A percentile compares a stretch with the other conserved stretches of the same genome.
Conservation (phyloP, 164 flowering plant genomes). For the Chimonanthus praecox region DNA sequence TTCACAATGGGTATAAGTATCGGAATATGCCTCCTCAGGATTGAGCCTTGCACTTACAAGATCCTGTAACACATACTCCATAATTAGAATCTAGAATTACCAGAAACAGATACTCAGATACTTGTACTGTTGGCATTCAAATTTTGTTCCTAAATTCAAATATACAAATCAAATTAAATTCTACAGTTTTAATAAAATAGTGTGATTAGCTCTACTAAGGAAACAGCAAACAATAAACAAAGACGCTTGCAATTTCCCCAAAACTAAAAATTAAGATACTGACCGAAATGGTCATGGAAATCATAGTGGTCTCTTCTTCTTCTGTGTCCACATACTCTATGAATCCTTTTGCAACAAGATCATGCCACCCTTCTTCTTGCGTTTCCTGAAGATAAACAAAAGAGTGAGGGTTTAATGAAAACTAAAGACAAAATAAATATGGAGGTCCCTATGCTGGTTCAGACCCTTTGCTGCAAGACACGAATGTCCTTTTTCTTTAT, state of each 20-base stretch:
- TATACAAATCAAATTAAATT: too few relatives aligned
- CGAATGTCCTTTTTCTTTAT: constrained; percentile 85
- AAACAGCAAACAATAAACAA: background rate
- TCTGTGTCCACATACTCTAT: constrained; percentile 95
- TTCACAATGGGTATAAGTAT: constrained; percentile 93
- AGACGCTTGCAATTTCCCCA: background rate
- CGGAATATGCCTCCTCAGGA: constrained; percentile 85
- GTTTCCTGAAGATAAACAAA: constrained; percentile 46
- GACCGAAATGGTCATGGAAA: constrained; percentile 93
- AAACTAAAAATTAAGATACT: constrained; percentile 19
- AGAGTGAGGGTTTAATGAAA: background rate
- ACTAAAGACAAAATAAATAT: background rate
- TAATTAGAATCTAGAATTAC: background rate
- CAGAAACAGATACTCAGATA: background rate
- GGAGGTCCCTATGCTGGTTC: constrained; percentile 6
- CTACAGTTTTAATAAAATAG: background rate
- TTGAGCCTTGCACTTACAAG: constrained; percentile 61
- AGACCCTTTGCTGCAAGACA: constrained; percentile 78
- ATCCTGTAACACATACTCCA: constrained; percentile 44
- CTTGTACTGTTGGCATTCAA: too few relatives aligned
- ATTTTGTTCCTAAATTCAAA: too few relatives aligned
- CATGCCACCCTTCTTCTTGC: constrained; percentile 92
- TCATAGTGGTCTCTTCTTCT: constrained; percentile 99
- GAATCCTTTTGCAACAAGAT: constrained; percentile 82
- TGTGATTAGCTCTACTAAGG: background rate